phyloP scores from a whole-genome alignment of 2,329 filamentous ascomycete species.

The Colletotrichum nymphaeae region DNA sequence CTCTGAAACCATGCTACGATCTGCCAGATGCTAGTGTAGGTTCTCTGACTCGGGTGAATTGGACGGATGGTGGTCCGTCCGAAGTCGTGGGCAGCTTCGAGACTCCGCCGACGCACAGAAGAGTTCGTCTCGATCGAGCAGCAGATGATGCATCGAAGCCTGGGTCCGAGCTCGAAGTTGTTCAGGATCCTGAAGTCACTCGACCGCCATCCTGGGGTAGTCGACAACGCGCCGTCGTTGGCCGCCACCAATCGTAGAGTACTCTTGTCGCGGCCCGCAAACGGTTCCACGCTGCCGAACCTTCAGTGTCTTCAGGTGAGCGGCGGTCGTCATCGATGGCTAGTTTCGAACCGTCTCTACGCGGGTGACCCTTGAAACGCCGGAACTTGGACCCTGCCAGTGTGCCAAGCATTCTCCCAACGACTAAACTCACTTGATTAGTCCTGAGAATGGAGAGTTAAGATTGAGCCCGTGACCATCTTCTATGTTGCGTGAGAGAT shows the following conservation, averaged over 20 bases:
- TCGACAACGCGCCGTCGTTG: not conserved
- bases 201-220: not conserved
- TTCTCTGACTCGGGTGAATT: too few species aligned
- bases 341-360: not conserved
- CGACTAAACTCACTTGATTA: not conserved
- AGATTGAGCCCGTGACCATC: not conserved
- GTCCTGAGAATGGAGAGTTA: not conserved
- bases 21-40: not conserved
- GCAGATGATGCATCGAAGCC: constrained; percentile 1
- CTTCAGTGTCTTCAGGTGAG: not conserved
- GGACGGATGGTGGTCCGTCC: not conserved
- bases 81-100: not conserved
- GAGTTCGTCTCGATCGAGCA: constrained; percentile 24
- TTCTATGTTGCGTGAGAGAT: not conserved
- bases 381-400: not conserved
- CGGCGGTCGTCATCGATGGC: constrained; percentile 27
- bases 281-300: constrained; percentile 16
- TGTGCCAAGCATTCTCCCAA: not conserved
- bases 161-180: not conserved
- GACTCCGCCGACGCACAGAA: not conserved
- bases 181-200: constrained; percentile 1
- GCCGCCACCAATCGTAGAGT: not conserved
- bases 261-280: constrained; percentile 17
- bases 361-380: not conserved
- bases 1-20: not conserved